These are phyloP conservation scores for carrot (Daucus carota) DNA, from an alignment of 129 eudicot genomes.

Conservation along the genomic window DH1_v3.0 NC_030385.2:31192501-31193000, in stretches of 20 bases:
- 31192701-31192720: not conserved
- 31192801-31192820: too few species aligned
- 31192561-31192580: not conserved
- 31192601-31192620: not conserved
- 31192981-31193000: conserved; percentile 12
- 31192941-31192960: conserved; percentile 12
- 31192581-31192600: not conserved
- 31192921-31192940: conserved; percentile 11
- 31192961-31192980: conserved; percentile 8
- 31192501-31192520: not conserved
- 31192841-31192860: conserved; percentile 14
- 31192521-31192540: not conserved
- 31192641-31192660: not conserved
- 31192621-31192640: not conserved
- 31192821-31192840: conserved; percentile 3
- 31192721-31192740: too few species aligned
- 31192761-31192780: too few species aligned
- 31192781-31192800: too few species aligned
- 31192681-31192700: not conserved
- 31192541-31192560: not conserved
- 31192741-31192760: too few species aligned
- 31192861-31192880: conserved; percentile 8
- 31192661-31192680: not conserved
- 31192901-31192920: not conserved
- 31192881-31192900: conserved; percentile 7